A percentile compares a stretch with the other conserved stretches of the same genome.
These are phyloP conservation scores for Aspergillus spinulosporus DNA, from an alignment of 2,329 filamentous ascomycete species.

Conservation along the genomic window DNA sequence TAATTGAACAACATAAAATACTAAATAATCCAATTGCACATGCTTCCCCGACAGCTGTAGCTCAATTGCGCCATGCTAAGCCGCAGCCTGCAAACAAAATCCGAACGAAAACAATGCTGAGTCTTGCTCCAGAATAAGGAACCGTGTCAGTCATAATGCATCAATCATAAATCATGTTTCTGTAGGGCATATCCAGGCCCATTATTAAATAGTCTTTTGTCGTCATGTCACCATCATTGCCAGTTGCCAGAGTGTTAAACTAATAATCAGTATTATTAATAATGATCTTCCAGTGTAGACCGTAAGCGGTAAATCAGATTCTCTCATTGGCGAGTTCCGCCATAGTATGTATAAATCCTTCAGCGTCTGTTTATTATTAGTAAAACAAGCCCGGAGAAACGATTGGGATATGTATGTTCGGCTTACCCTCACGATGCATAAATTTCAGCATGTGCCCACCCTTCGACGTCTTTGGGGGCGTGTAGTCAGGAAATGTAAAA, in stretches of 20 bases:
- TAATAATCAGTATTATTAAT: not conserved
- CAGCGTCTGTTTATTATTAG: conserved; percentile 37
- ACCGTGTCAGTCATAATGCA: conserved; percentile 22
- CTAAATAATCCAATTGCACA: not conserved
- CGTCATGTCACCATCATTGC: not conserved
- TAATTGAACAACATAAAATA: conserved; percentile 5
- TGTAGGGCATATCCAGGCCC: conserved; percentile 15
- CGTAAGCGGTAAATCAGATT: not conserved
- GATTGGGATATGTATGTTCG: not conserved
- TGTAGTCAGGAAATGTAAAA: conserved; percentile 54
- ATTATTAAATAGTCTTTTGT: not conserved
- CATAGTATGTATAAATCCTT: conserved; percentile 39
- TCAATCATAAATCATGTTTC: conserved; percentile 10
- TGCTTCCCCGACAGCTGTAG: not conserved
- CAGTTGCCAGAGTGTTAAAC: not conserved
- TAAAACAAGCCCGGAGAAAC: not conserved
- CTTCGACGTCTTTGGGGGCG: conserved; percentile 36
- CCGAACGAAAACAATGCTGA: not conserved
- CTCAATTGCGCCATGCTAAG: conserved; percentile 12
- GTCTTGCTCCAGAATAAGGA: conserved; percentile 18
- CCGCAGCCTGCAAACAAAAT: not conserved
- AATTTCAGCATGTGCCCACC: conserved; percentile 47
- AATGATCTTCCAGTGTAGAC: not conserved
- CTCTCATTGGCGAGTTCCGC: conserved; percentile 26
- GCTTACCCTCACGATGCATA: conserved; percentile 33